phyloP scores from a whole-genome alignment of 495 filamentous ascomycete species.

The Bryoglossum gracile region DNA sequence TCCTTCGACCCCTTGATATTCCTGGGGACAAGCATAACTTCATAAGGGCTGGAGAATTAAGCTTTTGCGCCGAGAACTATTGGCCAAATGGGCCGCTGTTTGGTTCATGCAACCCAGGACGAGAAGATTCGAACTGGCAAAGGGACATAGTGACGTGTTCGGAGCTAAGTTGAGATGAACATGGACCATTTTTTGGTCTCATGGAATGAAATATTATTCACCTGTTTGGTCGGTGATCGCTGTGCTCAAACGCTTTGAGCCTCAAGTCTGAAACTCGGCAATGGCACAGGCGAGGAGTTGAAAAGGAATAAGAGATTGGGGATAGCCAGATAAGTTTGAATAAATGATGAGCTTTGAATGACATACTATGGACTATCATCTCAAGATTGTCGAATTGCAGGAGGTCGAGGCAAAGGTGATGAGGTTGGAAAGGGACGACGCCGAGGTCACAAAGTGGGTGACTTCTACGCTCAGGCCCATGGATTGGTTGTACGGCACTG shows the following conservation, averaged over 20 bases:
- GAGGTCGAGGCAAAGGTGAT: background rate
- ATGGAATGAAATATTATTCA: background rate
- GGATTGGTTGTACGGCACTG: too few species aligned
- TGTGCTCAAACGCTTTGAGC: conserved; percentile 4
- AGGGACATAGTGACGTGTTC: background rate
- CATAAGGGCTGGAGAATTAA: conserved; percentile 1
- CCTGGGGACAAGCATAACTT: conserved; percentile 13
- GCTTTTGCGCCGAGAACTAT: background rate
- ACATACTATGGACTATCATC: background rate
- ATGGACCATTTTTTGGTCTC: conserved; percentile 1
- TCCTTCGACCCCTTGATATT: background rate
- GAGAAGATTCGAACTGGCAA: background rate
- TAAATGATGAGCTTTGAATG: conserved; percentile 1
- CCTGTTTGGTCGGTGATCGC: conserved; percentile 7
- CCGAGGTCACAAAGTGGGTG: background rate
- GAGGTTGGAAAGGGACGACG: background rate
- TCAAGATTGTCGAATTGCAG: background rate
- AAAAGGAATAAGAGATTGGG: background rate
- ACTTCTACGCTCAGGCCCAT: background rate
- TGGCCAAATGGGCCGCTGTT: background rate
- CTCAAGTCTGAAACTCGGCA: conserved; percentile 14
- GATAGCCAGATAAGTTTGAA: background rate
- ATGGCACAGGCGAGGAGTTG: background rate
- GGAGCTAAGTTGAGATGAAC: background rate
- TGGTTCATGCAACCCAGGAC: background rate